Evolutionary conservation across 2,329 filamentous ascomycete species (phyloP), one percentile per base, ranked within the genome.

Genomic region (Trichoderma breve): DNA sequence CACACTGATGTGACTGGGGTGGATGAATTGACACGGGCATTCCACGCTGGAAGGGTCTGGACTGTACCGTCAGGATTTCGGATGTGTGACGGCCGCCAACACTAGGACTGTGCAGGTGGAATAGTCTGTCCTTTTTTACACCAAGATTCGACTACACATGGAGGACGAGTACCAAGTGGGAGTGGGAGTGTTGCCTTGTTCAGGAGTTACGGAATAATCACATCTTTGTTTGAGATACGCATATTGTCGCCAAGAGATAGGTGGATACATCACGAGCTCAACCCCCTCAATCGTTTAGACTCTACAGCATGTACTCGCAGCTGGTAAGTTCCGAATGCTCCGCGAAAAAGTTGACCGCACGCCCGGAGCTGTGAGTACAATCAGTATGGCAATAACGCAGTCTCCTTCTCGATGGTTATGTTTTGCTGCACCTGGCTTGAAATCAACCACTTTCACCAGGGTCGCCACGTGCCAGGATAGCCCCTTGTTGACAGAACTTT

Each of bases 21-120:
- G 58, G 28, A 26, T 21, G 64, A 47, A 43, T 34, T 60, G 26
- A 57, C 66, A 55, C 57, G 57, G 53, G 21, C 64, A 63, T 72
- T 39, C 64, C 58, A 69, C 64, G 26, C 21, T 69, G 57, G 61
- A 72, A 58, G 30, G 71, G 71, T 64, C 71, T 72, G 43, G 71
- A 72, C 70, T 72, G 71, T 53, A 30, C 47, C 62, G 30, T 58
- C 21, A 34, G 51, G 7, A 24, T 39, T 12, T 47, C 30, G 51
- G 61, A 26, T 39, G 69, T 58, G 62, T 71, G 53, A 65, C 69
- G 47, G 47, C 62, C 53, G 14, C 51, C 62, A 26, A 66, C 69
- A 53, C 57, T 53, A 70, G 39, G 66, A 51, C 30, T 21, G 28
- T n/a, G 43, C n/a, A 51, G 7, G 39, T 21, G 28, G 28, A 36